Evolutionary conservation across 2,329 filamentous ascomycete genomes (phyloP), one percentile per base, ranked within the genome.

Genomic region (Exophiala spinifera): DNA sequence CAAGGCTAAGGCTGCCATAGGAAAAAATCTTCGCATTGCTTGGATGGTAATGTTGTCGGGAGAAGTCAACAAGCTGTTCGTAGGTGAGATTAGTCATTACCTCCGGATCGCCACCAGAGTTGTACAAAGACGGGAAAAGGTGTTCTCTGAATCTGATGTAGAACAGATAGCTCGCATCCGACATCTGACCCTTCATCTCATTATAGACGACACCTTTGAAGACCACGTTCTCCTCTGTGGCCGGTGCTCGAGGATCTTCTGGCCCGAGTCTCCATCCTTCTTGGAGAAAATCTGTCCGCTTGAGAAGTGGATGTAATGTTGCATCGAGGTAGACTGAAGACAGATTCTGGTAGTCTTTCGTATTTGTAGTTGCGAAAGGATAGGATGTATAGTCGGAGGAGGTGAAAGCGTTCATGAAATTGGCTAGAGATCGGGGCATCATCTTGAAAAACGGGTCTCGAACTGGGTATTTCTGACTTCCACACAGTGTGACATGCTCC

Each of bases 381-480:
- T 99, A 99, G 63, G 90, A 95, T 10, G 94, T 99, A 70, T 99
- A 91, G 67, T 97, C 92, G 19, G 91, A 88, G 21, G 91, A 91
- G 39, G 94, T 99, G 69, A 97, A 96, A 57, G 94, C 94, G 71
- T 99, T 99, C 94, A 99, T 99, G 69, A 96, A 99, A 73, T 97
- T 99, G 61, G 94, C 96, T n/a, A 99, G 80, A 4, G 94, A 96
- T 64, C 94, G 85, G 19, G 94, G 94, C 21, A 99, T 82, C 94
- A 99, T 99, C 81, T 97, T 99, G 79, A 99, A 99, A 79, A 99
- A 99, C 0, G 94, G 94, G 67, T 99, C 94, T 59, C 94, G 89
- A 55, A 99, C 92, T n/a, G 94, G 94, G 69, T 91, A 95, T 86
- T 95, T 96, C 70, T 95, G 79, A 68, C 92, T 97, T 19, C 94